Evolutionary conservation across 805 yeast genomes (phyloP).

Genomic region (Debaryomyces prosopidis): DNA sequence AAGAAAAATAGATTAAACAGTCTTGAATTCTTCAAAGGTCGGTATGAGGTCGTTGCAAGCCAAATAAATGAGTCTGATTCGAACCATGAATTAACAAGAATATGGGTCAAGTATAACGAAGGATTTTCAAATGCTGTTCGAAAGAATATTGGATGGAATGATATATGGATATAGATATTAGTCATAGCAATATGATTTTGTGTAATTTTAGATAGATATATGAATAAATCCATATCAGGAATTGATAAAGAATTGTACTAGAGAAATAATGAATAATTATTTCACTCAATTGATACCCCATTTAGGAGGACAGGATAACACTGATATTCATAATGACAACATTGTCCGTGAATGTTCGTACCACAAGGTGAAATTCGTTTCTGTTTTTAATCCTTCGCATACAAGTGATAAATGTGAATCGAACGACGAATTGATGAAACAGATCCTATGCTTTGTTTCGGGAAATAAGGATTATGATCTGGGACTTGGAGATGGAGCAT

Average conservation of each 20-base stretch:
- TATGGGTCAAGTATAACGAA: constrained; percentile 90
- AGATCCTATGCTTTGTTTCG: constrained; percentile 32
- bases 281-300: constrained; percentile 32
- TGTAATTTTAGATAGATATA: no score
- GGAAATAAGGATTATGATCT: constrained; percentile 7
- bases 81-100: constrained; percentile 39
- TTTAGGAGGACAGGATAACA: constrained; percentile 12
- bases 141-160: constrained; percentile 76
- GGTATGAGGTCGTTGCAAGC: constrained; percentile 33
- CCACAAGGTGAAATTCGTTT: constrained; percentile 20
- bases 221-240: neutral
- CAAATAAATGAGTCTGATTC: constrained; percentile 26
- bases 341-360: neutral
- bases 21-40: constrained; percentile 40
- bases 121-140: constrained; percentile 92
- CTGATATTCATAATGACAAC: neutral
- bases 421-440: constrained; percentile 30
- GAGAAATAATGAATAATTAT: constrained; percentile 22
- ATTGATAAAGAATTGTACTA: neutral
- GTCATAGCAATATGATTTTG: neutral
- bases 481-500: constrained; percentile 11
- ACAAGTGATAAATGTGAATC: constrained; percentile 24
- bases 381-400: constrained; percentile 34
- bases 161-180: constrained; percentile 46
- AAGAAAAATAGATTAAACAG: constrained; percentile 28